A percentile compares a stretch with the other conserved stretches of the same genome.
Evolutionary conservation across 2,329 filamentous ascomycete genomes (phyloP).

Genomic region (Claviceps monticola): DNA sequence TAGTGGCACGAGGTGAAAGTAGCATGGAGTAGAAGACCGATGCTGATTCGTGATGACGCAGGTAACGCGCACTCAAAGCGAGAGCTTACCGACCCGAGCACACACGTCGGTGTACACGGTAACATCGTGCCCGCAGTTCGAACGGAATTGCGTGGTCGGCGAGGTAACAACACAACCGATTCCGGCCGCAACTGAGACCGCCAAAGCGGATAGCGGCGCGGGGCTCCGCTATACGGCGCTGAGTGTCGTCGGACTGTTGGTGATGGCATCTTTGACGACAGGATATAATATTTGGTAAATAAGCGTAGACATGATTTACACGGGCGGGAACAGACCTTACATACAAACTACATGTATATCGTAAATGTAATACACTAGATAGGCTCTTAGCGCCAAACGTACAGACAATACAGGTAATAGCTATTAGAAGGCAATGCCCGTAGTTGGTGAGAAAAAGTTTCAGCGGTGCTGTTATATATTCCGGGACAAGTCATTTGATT

Average conservation of each 20-base stretch:
- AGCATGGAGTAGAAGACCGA: too few relatives aligned
- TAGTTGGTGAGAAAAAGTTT: too few relatives aligned
- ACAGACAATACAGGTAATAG: too few relatives aligned
- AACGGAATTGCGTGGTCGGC: constrained; percentile 10
- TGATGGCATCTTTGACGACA: constrained; percentile 1
- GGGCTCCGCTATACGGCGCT: background rate
- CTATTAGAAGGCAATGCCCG: too few relatives aligned
- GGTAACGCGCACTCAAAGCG: constrained; percentile 4
- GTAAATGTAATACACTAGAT: too few relatives aligned
- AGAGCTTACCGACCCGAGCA: constrained; percentile 6
- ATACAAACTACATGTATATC: too few relatives aligned
- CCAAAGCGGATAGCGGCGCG: constrained; percentile 6
- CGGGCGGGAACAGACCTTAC: background rate
- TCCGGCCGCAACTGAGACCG: constrained; percentile 2
- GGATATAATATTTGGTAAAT: constrained; percentile 3
- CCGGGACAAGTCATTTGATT: too few relatives aligned
- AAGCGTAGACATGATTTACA: background rate
- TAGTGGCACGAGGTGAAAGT: too few relatives aligned
- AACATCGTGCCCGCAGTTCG: constrained; percentile 13
- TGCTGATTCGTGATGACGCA: constrained; percentile 1
- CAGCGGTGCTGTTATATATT: too few relatives aligned
- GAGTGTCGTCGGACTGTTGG: background rate
- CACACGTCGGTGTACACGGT: constrained; percentile 14
- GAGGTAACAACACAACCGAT: constrained; percentile 12
- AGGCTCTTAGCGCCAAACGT: too few relatives aligned